A percentile compares a stretch with the other conserved stretches of the same genome.
phyloP scores from a whole-genome alignment of 768 basidiomycete species.

The Rhizopogon vulgaris region DNA sequence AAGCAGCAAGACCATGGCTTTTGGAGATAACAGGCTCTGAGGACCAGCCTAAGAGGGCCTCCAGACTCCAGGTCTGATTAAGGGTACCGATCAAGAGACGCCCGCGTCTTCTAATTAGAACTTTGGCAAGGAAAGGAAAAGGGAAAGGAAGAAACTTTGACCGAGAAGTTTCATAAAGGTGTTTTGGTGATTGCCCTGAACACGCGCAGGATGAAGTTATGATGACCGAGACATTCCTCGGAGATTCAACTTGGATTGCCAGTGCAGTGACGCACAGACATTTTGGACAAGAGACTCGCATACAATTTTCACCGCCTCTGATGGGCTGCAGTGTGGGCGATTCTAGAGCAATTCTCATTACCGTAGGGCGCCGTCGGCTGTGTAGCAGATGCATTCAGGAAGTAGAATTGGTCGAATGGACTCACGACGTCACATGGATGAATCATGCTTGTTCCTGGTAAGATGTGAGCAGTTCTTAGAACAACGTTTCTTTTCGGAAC shows the following conservation, averaged over 20 bases:
- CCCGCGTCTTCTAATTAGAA: conserved; percentile 6
- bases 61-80: conserved; percentile 2
- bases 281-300: neutral
- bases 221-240: neutral
- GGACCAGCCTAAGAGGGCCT: conserved; percentile 14
- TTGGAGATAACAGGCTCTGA: neutral
- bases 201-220: neutral
- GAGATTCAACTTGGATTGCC: too few relatives aligned
- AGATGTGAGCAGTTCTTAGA: neutral
- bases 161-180: conserved; percentile 1
- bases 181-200: neutral
- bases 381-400: neutral
- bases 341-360: neutral
- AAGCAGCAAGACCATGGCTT: conserved; percentile 10
- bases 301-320: neutral
- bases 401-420: neutral
- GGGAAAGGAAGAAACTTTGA: neutral
- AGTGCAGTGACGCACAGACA: neutral
- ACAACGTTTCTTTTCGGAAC: neutral
- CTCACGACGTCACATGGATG: neutral
- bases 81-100: conserved; percentile 3
- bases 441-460: neutral
- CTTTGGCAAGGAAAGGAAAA: conserved; percentile 1
- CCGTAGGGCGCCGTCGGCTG: neutral
- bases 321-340: neutral